phyloP scores from a whole-genome alignment of 202 grass and related monocot genomes.

The Zizania palustris region DNA sequence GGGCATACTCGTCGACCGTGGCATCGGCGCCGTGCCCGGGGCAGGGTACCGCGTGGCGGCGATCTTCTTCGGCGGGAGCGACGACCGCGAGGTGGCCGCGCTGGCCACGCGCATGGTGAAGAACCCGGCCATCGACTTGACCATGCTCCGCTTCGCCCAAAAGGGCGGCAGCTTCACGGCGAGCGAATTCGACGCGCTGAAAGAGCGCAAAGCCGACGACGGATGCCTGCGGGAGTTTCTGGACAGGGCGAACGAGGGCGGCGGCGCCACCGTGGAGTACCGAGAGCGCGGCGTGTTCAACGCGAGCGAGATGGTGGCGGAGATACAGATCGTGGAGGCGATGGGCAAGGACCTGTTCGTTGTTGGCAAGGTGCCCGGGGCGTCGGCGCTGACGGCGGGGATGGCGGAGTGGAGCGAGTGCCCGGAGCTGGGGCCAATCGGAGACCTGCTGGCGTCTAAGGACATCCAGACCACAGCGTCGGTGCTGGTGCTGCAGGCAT shows the following conservation, averaged over 20 bases:
- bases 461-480: constrained; percentile 63
- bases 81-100: constrained; percentile 68
- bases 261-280: constrained; percentile 47
- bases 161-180: constrained; percentile 23
- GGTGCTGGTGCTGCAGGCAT: constrained; percentile 63
- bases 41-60: constrained; percentile 45
- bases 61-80: constrained; percentile 70
- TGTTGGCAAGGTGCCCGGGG: constrained; percentile 60
- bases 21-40: constrained; percentile 28
- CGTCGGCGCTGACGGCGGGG: constrained; percentile 51
- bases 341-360: constrained; percentile 58
- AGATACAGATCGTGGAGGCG: constrained; percentile 48
- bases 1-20: constrained; percentile 63
- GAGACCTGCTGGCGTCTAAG: constrained; percentile 62
- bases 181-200: constrained; percentile 50
- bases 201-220: constrained; percentile 55
- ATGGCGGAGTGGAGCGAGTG: constrained; percentile 72
- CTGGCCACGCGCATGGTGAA: constrained; percentile 55
- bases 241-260: constrained; percentile 23
- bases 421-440: constrained; percentile 69
- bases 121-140: constrained; percentile 59
- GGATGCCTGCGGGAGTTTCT: constrained; percentile 50
- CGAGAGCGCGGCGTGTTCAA: constrained; percentile 51
- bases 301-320: constrained; percentile 59
- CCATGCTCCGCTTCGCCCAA: constrained; percentile 56